Base-by-base conservation (phyloP, 352 stramenopile genomes). In the Phytophthora rubi region DNA sequence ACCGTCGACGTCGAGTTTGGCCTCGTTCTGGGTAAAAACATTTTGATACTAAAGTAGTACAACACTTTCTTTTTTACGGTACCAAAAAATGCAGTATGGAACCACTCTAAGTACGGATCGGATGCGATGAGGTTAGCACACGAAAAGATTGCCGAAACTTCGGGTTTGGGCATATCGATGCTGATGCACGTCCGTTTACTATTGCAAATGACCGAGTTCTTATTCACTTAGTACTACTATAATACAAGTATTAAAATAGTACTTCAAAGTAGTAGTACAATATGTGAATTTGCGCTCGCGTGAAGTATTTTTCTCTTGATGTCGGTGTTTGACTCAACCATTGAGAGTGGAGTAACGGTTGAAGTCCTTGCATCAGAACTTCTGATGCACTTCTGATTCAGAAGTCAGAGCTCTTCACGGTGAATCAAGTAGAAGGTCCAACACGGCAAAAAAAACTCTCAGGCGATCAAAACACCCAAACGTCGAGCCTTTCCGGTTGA, bases 401-500 rank as follows among this genome's bases (percentile, higher is more conserved):
- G 52, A 58, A 58, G 52, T 58, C 47, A 53, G 47, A 48, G 42
- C 42, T 48, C 42, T 10, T 48, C 45, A 52, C 35, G 28, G 52
- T 44, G 15, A 35, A 52, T 62, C 33, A 28, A 30, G 37, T 44
- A 1, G 4, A 18, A 35, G 48, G 48, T 54, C 45, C 18, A 53
- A 21, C 23, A 26, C 6, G 44, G 44, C 6, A n/a, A 26, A 28
- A 28, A 1, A 15, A 18, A 32, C 45, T 2, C 48, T 51, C 48
- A 33, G 9, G 48, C 48, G 16, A 30, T 48, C 18, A 8, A 59
- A 39, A 37, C 30, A 21, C 30, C 59, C 6, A 23, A 54, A 5
- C 52, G 33, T 51, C 55, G 39, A 55, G 28, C 56, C 21, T 65
- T 70, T 62, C 63, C 56, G 28, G 47, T 56, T 45, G 16, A 60